Conservation (phyloP, 2,329 filamentous ascomycete genomes). For the Pseudogymnoascus sp. region DNA sequence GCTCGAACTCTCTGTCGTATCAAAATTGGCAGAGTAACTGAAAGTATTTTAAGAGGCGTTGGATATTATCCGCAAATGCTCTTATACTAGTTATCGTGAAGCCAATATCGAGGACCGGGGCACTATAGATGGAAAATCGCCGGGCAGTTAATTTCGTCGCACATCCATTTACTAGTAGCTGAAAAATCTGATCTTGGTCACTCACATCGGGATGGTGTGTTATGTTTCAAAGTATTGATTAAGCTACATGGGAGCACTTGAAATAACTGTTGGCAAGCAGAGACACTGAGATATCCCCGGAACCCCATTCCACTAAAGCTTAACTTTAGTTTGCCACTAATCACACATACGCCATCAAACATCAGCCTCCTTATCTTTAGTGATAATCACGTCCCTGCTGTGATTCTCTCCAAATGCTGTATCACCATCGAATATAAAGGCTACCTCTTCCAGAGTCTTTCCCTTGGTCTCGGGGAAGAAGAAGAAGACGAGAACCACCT, state of each 20-base stretch:
- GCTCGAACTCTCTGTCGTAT: not conserved
- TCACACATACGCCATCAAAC: not conserved
- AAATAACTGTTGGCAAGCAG: not conserved
- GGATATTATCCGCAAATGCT: not conserved
- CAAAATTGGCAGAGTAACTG: not conserved
- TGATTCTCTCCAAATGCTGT: slow-evolving; percentile 9
- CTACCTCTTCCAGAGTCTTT: slow-evolving; percentile 17
- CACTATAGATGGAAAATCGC: not conserved
- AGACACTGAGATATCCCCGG: not conserved
- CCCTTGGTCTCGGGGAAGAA: slow-evolving; percentile 18
- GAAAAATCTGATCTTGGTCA: not conserved
- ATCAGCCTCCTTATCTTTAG: not conserved
- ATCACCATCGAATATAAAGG: slow-evolving; percentile 19
- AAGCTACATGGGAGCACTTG: not conserved
- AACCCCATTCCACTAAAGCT: not conserved
- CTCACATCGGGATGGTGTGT: not conserved
- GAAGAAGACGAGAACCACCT: slow-evolving; percentile 14
- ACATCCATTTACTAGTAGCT: too few species aligned
- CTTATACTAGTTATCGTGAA: not conserved
- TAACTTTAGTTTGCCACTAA: not conserved
- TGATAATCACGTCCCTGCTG: not conserved
- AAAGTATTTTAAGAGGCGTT: not conserved
- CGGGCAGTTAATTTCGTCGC: not conserved
- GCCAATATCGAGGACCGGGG: not conserved
- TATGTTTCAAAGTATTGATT: not conserved